Evolutionary conservation across 2,329 filamentous ascomycete species (phyloP).

Genomic region (Aspergillus spinulosporus): DNA sequence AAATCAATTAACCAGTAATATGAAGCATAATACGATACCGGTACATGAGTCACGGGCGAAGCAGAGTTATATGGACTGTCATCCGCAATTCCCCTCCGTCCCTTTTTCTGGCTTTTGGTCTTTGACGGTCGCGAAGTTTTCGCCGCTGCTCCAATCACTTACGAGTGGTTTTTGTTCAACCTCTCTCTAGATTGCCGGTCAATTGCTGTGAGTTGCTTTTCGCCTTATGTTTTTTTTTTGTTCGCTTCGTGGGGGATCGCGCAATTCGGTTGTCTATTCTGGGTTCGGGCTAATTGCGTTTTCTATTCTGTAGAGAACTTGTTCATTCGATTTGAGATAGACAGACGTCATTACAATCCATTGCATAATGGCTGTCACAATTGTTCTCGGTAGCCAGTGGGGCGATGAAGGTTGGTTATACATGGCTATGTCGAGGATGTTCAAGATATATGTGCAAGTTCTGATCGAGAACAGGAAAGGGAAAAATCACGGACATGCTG

Average conservation of each 20-base stretch:
- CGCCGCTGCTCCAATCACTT: slow-evolving; percentile 28
- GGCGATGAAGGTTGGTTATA: slow-evolving; percentile 46
- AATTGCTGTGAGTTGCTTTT: slow-evolving; percentile 9
- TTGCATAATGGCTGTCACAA: slow-evolving; percentile 39
- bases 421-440: too few species aligned
- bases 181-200: background rate
- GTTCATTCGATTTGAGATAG: background rate
- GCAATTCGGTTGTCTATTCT: background rate
- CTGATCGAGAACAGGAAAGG: slow-evolving; percentile 39
- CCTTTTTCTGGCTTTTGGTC: slow-evolving; percentile 30
- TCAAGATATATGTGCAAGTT: background rate
- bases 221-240: background rate
- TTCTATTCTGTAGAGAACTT: background rate
- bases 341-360: background rate
- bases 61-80: slow-evolving; percentile 19
- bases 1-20: background rate
- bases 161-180: slow-evolving; percentile 11
- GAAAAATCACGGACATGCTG: slow-evolving; percentile 51
- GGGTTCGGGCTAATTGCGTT: background rate
- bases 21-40: slow-evolving; percentile 1
- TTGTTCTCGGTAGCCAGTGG: slow-evolving; percentile 50
- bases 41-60: slow-evolving; percentile 15
- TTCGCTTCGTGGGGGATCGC: background rate
- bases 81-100: slow-evolving; percentile 21
- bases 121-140: slow-evolving; percentile 31